Conservation (phyloP, 2,329 filamentous ascomycete genomes). For the Intubia oerlemansii region DNA sequence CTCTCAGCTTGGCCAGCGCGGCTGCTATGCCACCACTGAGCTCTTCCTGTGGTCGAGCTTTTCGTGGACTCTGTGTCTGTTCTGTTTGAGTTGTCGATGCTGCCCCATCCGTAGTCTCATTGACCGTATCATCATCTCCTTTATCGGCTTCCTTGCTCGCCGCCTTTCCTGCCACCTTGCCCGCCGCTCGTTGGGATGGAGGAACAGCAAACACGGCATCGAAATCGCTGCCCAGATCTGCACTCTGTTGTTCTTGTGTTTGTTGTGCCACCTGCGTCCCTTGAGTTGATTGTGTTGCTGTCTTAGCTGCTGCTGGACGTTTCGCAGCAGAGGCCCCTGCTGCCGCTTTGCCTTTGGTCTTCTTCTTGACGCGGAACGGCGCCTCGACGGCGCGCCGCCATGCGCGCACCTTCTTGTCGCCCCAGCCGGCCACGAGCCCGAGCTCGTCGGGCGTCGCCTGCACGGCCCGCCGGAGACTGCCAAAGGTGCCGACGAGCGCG, state of each 20-base stretch:
- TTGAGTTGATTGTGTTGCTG: too few relatives aligned
- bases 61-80: conserved; percentile 16
- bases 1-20: conserved; percentile 36
- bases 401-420: conserved; percentile 77
- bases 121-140: background rate
- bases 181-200: background rate
- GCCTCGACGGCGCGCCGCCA: conserved; percentile 71
- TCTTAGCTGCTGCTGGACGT: too few relatives aligned
- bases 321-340: background rate
- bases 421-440: conserved; percentile 73
- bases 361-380: conserved; percentile 55
- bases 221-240: conserved; percentile 1
- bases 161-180: background rate
- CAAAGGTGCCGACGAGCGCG: conserved; percentile 77
- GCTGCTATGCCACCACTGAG: conserved; percentile 37
- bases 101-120: background rate
- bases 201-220: conserved; percentile 3
- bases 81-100: conserved; percentile 14
- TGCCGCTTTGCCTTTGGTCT: conserved; percentile 10
- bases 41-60: conserved; percentile 14
- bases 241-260: too few relatives aligned
- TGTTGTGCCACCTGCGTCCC: too few relatives aligned
- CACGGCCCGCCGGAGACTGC: conserved; percentile 65
- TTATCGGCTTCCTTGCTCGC: background rate
- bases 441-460: conserved; percentile 80